Conservation (phyloP, 192 early-diverging fungal genomes). For the Pecoramyces ruminantium region DNA sequence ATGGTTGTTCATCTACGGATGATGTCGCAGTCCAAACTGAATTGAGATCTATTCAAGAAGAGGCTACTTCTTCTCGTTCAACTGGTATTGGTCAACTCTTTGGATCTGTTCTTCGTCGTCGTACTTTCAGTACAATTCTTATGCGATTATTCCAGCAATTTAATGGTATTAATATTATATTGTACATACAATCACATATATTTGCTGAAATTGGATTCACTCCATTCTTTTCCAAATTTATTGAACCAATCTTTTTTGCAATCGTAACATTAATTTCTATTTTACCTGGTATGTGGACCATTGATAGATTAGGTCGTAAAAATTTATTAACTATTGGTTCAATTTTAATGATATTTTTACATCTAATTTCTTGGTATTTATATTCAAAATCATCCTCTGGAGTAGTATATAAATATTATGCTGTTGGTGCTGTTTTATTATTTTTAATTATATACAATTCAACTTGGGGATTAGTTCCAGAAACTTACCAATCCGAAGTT, state of each 20-base stretch:
- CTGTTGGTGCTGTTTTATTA: not conserved
- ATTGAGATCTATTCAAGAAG: no score
- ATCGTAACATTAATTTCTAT: no score
- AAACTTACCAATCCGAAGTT: not conserved
- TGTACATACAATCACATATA: not conserved
- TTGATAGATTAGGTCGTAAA: not conserved
- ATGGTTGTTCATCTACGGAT: no score
- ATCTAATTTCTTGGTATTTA: not conserved
- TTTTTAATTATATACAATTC: not conserved
- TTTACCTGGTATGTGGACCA: not conserved
- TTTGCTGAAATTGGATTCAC: not conserved
- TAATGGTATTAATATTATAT: conserved; percentile 6
- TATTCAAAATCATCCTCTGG: no score
- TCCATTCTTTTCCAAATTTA: not conserved
- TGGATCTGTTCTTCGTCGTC: not conserved
- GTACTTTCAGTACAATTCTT: not conserved
- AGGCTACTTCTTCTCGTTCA: not conserved
- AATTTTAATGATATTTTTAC: no score
- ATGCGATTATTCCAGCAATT: conserved; percentile 7
- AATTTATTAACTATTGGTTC: not conserved
- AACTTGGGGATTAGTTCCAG: not conserved
- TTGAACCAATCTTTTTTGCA: no score
- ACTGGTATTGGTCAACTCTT: conserved; percentile 1
- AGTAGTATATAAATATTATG: no score
- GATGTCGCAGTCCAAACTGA: no score